Evolutionary conservation across 2,329 filamentous ascomycete species (phyloP).

Genomic region (Cordyceps tenuipes): DNA sequence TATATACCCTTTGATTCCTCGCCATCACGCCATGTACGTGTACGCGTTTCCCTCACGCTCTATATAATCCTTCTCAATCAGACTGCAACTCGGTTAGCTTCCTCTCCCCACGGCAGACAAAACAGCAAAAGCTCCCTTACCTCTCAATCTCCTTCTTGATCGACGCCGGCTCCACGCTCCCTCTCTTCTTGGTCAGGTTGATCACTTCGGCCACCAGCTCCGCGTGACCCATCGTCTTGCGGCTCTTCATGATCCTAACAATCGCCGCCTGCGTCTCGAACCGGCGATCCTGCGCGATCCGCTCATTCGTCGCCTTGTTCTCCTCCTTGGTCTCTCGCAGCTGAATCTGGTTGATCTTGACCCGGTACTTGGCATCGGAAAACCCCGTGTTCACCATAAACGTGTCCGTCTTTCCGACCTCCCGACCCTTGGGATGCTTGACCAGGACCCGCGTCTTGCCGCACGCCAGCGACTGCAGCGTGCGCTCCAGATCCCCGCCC

Average conservation of each 20-base stretch:
- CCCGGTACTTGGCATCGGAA: slow-evolving; percentile 70
- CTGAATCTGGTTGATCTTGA: slow-evolving; percentile 99
- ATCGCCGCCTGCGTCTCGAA: slow-evolving; percentile 97
- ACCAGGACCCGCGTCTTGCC: slow-evolving; percentile 75
- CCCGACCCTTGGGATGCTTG: slow-evolving; percentile 78
- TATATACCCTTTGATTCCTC: not conserved
- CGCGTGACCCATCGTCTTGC: slow-evolving; percentile 78
- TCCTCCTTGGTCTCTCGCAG: slow-evolving; percentile 92
- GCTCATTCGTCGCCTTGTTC: slow-evolving; percentile 87
- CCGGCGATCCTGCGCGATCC: slow-evolving; percentile 79
- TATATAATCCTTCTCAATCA: not conserved
- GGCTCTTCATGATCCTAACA: slow-evolving; percentile 92
- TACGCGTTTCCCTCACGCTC: not conserved
- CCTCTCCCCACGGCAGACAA: not conserved
- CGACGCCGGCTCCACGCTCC: slow-evolving; percentile 73
- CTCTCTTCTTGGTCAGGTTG: slow-evolving; percentile 76
- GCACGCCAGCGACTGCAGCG: slow-evolving; percentile 89
- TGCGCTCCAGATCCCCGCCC: slow-evolving; percentile 74
- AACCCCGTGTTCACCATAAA: slow-evolving; percentile 78
- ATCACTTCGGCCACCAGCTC: slow-evolving; percentile 90
- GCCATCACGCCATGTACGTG: not conserved
- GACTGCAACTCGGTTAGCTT: not conserved
- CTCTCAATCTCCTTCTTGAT: slow-evolving; percentile 98
- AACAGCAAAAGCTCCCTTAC: slow-evolving; percentile 36
- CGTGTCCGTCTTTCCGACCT: slow-evolving; percentile 69